Percentiles rank a stretch among this genome's conserved stretches.
These are phyloP conservation scores for Turritis glabra DNA, from an alignment of 345 rosid genomes.

Conservation along the genomic window DNA sequence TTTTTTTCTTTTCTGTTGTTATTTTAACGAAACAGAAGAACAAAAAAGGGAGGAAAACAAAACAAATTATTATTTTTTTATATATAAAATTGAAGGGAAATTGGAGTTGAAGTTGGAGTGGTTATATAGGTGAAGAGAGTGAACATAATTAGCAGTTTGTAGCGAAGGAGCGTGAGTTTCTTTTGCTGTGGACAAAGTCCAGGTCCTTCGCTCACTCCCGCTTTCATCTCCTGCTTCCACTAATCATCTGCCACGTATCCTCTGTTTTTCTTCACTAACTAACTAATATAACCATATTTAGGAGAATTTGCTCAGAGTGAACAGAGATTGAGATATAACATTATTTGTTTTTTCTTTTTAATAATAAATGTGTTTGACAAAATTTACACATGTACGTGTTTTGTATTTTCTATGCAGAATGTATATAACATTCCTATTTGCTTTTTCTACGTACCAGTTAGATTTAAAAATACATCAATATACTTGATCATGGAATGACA, in stretches of 20 bases:
- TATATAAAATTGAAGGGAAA: constrained; percentile 21
- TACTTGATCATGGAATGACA: too few species aligned
- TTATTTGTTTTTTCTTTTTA: too few species aligned
- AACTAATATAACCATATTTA: not conserved
- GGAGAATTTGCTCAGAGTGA: too few species aligned
- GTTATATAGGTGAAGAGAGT: constrained; percentile 13
- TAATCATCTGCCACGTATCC: constrained; percentile 17
- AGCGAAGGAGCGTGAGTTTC: constrained; percentile 23
- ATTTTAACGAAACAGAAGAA: constrained; percentile 36
- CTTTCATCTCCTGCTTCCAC: constrained; percentile 35
- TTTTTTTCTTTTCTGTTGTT: constrained; percentile 37
- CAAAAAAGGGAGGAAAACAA: constrained; percentile 21
- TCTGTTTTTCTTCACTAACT: not conserved
- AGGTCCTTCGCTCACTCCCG: constrained; percentile 32
- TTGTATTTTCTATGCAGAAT: too few species aligned
- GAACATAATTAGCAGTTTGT: too few species aligned
- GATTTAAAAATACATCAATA: too few species aligned
- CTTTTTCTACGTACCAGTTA: too few species aligned
- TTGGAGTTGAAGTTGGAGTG: not conserved
- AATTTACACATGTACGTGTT: too few species aligned
- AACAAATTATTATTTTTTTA: not conserved
- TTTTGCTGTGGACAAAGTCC: constrained; percentile 14
- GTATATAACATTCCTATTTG: too few species aligned
- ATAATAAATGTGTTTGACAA: too few species aligned
- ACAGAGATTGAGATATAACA: too few species aligned